Base-by-base conservation (phyloP, 495 filamentous ascomycete species). In the Penicillium riverlandense region DNA sequence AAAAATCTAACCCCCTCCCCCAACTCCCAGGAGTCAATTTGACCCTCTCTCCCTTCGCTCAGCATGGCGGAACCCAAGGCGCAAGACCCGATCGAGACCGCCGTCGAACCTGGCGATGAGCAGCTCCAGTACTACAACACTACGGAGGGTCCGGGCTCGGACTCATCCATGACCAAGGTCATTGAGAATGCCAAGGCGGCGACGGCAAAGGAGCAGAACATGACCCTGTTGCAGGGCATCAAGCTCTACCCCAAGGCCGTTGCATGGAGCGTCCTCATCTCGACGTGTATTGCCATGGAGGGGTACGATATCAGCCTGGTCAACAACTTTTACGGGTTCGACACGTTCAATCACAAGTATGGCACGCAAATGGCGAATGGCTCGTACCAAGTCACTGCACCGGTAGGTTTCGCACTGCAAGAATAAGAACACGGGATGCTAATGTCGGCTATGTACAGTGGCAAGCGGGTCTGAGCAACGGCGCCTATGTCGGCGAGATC, bases 401-500 rank as follows among this genome's bases (percentile, higher is more conserved):
- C 54, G 58, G 69, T 73, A 63, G 38, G 56, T 62, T 32, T 36
- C 38, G 15, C 36, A 10, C 13, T 6, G 22, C 3, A 22, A 3
- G 22, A 22, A 22, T 22, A 22, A 3, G 22, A 3, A 22, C 6
- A 22, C 22, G 22, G 22, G 4, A 22, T 22, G 22, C 6, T 22
- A 22, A 41, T 31, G 11, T 36, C 33, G 8, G 15, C 11, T 49
- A 11, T 45, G 10, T 57, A 22, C 22, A 79, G 45, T 91, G 86
- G 86, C 85, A 89, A 66, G 67, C 85, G 7, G 85, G 84, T 44
- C 66, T 91, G 32, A 85, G 80, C 47, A 89, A 90, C 55, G 85
- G 73, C 43, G 74, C 70, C 7, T 65, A 67, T 30, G 69, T 74
- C 46, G 85, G 86, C 14, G 84, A 88, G 63, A 80, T 89, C 35